A percentile compares a stretch with the other conserved stretches of the same genome.
phyloP scores from a whole-genome alignment of 805 yeast genomes.

The Barnettozyma botsteinii region DNA sequence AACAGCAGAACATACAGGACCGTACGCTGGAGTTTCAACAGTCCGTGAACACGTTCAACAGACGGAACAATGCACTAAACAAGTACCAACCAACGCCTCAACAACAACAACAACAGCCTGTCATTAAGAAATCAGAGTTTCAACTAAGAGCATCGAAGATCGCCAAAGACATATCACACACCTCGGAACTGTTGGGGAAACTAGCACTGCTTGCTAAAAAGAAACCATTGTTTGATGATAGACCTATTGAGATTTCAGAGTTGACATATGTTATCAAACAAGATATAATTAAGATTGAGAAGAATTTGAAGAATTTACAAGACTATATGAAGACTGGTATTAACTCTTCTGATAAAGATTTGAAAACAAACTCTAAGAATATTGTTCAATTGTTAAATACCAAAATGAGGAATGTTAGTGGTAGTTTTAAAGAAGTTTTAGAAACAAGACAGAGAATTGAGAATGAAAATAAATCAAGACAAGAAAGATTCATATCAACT shows the following conservation, averaged over 20 bases:
- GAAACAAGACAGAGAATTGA: constrained; percentile 84
- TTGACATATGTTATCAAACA: constrained; percentile 76
- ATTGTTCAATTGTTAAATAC: constrained; percentile 84
- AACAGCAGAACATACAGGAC: constrained; percentile 47
- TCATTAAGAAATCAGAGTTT: constrained; percentile 40
- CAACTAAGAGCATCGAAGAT: constrained; percentile 68
- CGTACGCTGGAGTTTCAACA: constrained; percentile 91
- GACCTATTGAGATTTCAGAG: constrained; percentile 90
- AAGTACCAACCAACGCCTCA: constrained; percentile 19
- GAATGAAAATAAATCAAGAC: constrained; percentile 69
- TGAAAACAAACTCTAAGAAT: constrained; percentile 75
- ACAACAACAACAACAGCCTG: constrained; percentile 15
- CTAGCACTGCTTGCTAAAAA: constrained; percentile 80
- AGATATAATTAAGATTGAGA: constrained; percentile 77
- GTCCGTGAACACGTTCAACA: constrained; percentile 71
- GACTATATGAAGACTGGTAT: constrained; percentile 38
- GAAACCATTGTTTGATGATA: constrained; percentile 89
- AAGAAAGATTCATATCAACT: constrained; percentile 71
- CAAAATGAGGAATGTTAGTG: constrained; percentile 86
- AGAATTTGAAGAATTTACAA: constrained; percentile 58
- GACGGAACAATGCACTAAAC: constrained; percentile 14
- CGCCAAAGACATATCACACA: constrained; percentile 83
- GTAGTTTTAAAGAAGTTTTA: constrained; percentile 85
- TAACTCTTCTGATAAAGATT: constrained; percentile 38
- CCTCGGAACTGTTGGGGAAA: constrained; percentile 74